A percentile compares a stretch with the other conserved stretches of the same genome.
phyloP scores from a whole-genome alignment of 2,329 filamentous ascomycete species.

The Curvularia spicifera region DNA sequence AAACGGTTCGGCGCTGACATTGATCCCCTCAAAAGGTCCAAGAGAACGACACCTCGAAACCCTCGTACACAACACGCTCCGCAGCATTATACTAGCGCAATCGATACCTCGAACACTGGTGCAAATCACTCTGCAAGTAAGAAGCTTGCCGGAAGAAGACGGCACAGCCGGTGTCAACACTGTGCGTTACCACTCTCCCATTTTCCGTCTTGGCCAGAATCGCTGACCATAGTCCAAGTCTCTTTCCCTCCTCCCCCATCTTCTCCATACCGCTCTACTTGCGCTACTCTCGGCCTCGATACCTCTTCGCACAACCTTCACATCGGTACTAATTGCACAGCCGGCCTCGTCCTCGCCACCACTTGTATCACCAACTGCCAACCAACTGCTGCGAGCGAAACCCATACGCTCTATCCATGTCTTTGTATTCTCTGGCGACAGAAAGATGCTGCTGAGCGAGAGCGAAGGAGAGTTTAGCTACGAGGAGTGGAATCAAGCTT shows the following conservation, averaged over 20 bases:
- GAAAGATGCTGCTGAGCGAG: slow-evolving; percentile 77
- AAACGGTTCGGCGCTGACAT: background rate
- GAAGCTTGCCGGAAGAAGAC: slow-evolving; percentile 71
- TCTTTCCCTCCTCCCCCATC: slow-evolving; percentile 77
- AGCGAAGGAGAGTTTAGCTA: slow-evolving; percentile 81
- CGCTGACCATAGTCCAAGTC: slow-evolving; percentile 60
- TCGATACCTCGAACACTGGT: slow-evolving; percentile 79
- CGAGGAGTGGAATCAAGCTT: slow-evolving; percentile 75
- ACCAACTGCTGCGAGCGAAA: slow-evolving; percentile 66
- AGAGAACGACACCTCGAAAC: slow-evolving; percentile 77
- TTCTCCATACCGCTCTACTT: slow-evolving; percentile 83
- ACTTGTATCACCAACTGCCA: slow-evolving; percentile 63
- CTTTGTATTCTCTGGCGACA: slow-evolving; percentile 73
- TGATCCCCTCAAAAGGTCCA: slow-evolving; percentile 44
- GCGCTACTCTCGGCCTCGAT: slow-evolving; percentile 82
- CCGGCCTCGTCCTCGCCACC: slow-evolving; percentile 66
- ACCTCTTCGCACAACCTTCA: slow-evolving; percentile 76
- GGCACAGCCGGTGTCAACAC: slow-evolving; percentile 65
- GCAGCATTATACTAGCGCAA: slow-evolving; percentile 75
- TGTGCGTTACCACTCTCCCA: slow-evolving; percentile 54
- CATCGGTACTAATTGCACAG: slow-evolving; percentile 82
- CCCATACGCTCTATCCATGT: slow-evolving; percentile 86
- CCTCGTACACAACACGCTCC: slow-evolving; percentile 72
- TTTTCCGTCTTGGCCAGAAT: slow-evolving; percentile 12
- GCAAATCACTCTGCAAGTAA: slow-evolving; percentile 81